These are phyloP conservation scores for Malassezia sp. DNA, from an alignment of 1,284 basidiomycete genomes.

Conservation along the genomic window DNA sequence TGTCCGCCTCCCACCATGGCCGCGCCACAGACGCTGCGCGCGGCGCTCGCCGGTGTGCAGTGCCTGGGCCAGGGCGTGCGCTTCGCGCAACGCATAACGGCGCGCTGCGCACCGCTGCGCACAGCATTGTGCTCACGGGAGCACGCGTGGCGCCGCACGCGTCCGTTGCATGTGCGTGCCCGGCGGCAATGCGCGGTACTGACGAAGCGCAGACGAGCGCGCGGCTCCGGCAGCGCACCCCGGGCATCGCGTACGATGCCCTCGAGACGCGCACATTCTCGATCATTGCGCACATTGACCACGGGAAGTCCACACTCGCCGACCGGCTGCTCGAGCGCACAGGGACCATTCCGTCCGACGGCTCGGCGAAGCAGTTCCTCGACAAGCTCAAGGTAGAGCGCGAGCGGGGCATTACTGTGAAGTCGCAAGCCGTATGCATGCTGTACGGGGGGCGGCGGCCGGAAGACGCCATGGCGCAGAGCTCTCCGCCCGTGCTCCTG, in stretches of 20 bases:
- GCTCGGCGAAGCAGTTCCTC: slow-evolving; percentile 39
- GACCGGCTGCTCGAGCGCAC: slow-evolving; percentile 45
- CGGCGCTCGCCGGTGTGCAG: no score
- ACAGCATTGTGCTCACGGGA: no score
- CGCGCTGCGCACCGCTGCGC: no score
- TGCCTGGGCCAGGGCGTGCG: no score
- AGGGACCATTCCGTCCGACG: slow-evolving; percentile 37
- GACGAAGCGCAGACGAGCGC: not conserved
- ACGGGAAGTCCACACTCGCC: slow-evolving; percentile 46
- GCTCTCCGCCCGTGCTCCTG: slow-evolving; percentile 53
- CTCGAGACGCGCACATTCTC: slow-evolving; percentile 38
- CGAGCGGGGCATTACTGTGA: slow-evolving; percentile 83
- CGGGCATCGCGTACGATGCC: slow-evolving; percentile 18
- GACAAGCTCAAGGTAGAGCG: slow-evolving; percentile 74
- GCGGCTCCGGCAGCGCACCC: not conserved
- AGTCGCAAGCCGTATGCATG: slow-evolving; percentile 46
- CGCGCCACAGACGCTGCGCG: no score
- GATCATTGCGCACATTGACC: slow-evolving; percentile 46
- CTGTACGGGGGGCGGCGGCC: slow-evolving; percentile 31
- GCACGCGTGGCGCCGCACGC: not conserved
- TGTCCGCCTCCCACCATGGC: no score
- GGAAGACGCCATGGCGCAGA: slow-evolving; percentile 16
- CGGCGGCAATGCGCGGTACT: not conserved
- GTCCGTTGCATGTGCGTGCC: slow-evolving; percentile 1
- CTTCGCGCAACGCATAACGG: no score